Conservation (phyloP, 1,284 basidiomycete genomes). For the Hymenochaete sp. region DNA sequence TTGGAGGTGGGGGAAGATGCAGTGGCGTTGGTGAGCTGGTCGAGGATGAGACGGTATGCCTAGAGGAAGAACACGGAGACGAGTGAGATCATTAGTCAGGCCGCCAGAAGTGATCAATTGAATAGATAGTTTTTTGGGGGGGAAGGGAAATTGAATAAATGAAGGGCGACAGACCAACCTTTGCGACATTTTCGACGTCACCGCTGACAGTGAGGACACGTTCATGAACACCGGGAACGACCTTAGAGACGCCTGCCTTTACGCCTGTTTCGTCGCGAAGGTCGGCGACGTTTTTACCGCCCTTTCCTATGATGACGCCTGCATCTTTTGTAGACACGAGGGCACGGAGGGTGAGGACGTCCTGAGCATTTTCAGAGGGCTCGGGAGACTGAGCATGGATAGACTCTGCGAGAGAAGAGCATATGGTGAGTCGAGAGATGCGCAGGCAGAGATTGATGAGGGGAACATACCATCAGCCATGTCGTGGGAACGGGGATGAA, state of each 20-base stretch:
- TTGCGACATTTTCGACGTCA: constrained; percentile 84
- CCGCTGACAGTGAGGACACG: constrained; percentile 93
- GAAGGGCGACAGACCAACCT: constrained; percentile 41
- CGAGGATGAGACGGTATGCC: constrained; percentile 94
- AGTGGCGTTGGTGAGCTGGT: constrained; percentile 77
- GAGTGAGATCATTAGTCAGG: constrained; percentile 15
- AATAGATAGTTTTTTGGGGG: background rate
- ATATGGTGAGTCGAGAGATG: too few species aligned
- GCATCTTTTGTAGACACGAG: constrained; percentile 95
- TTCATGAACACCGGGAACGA: constrained; percentile 95
- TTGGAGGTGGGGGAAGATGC: constrained; percentile 59
- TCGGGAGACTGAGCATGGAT: constrained; percentile 43
- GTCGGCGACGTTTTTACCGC: constrained; percentile 94
- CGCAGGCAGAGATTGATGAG: background rate
- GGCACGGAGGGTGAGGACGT: constrained; percentile 80
- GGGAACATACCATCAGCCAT: constrained; percentile 13
- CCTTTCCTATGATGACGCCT: constrained; percentile 94
- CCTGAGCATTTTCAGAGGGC: constrained; percentile 51
- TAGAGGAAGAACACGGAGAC: too few species aligned
- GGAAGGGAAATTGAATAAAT: background rate
- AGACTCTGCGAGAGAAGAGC: constrained; percentile 9
- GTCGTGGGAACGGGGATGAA: constrained; percentile 19
- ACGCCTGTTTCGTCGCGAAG: constrained; percentile 91
- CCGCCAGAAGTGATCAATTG: constrained; percentile 1
- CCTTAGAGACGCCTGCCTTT: constrained; percentile 98